Evolutionary conservation across 805 yeast species (phyloP).

Genomic region (Geotrichum ghanense): DNA sequence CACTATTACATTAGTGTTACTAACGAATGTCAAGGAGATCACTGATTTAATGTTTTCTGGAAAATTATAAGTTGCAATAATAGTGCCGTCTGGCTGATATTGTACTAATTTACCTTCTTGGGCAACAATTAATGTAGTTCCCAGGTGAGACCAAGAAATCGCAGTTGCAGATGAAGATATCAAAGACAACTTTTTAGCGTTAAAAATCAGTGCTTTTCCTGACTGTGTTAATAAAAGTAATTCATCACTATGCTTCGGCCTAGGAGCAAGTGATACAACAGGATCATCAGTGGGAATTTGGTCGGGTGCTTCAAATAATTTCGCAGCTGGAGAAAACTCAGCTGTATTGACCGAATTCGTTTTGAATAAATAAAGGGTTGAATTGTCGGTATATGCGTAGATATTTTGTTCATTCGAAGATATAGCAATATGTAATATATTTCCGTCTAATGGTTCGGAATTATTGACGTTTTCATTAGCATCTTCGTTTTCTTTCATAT

Average conservation of each 20-base stretch:
- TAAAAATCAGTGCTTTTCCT: background rate
- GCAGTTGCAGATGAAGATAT: constrained; percentile 5
- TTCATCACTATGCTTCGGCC: background rate
- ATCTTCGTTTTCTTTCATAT: constrained; percentile 4
- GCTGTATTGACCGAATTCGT: constrained; percentile 8
- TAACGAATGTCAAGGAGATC: background rate
- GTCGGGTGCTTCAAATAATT: background rate
- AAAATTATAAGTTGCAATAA: background rate
- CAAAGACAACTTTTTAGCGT: background rate
- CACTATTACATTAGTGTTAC: background rate
- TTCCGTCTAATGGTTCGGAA: background rate
- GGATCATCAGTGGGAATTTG: background rate
- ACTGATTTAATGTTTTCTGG: background rate
- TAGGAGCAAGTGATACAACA: background rate
- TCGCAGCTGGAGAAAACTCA: constrained; percentile 6
- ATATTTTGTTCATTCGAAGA: constrained; percentile 7
- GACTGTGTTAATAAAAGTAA: background rate
- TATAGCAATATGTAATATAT: constrained; percentile 1
- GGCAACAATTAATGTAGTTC: constrained; percentile 18
- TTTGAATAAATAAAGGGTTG: constrained; percentile 14
- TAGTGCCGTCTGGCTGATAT: constrained; percentile 9
- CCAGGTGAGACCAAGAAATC: constrained; percentile 19
- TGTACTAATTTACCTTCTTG: background rate
- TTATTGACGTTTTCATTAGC: constrained; percentile 1
- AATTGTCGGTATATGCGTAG: constrained; percentile 17